Conservation (phyloP, 1,284 basidiomycete species). For the Fomes fomentarius region DNA sequence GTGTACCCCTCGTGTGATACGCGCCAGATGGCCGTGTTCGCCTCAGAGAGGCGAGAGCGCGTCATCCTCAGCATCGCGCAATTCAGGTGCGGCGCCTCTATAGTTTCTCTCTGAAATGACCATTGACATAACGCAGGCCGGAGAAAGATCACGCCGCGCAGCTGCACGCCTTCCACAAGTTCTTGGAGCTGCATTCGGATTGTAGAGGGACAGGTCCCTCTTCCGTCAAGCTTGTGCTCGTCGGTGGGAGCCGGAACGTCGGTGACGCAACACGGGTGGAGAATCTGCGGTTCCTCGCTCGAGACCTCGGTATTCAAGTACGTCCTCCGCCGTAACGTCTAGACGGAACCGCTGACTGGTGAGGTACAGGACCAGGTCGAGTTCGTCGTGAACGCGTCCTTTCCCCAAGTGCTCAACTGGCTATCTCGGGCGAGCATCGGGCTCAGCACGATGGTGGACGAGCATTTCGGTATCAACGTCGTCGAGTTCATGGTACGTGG, state of each 20-base stretch:
- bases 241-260: conserved; percentile 85
- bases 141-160: conserved; percentile 95
- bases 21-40: conserved; percentile 64
- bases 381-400: conserved; percentile 87
- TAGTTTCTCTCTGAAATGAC: background rate
- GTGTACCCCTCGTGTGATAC: conserved; percentile 97
- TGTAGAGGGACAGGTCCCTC: conserved; percentile 39
- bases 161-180: conserved; percentile 66
- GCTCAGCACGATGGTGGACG: conserved; percentile 97
- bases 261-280: conserved; percentile 77
- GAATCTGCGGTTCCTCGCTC: conserved; percentile 59
- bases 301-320: conserved; percentile 70
- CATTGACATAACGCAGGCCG: conserved; percentile 53
- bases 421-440: conserved; percentile 82
- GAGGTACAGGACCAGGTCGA: conserved; percentile 62
- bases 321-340: conserved; percentile 5
- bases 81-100: conserved; percentile 68
- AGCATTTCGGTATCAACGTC: conserved; percentile 98
- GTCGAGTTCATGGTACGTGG: conserved; percentile 92
- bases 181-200: conserved; percentile 67
- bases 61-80: conserved; percentile 89
- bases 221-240: conserved; percentile 64
- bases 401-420: conserved; percentile 67
- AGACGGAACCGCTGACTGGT: background rate
- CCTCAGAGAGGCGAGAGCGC: conserved; percentile 63